Conservation (phyloP, 345 rosid species). For the Clarkia xantiana region DNA sequence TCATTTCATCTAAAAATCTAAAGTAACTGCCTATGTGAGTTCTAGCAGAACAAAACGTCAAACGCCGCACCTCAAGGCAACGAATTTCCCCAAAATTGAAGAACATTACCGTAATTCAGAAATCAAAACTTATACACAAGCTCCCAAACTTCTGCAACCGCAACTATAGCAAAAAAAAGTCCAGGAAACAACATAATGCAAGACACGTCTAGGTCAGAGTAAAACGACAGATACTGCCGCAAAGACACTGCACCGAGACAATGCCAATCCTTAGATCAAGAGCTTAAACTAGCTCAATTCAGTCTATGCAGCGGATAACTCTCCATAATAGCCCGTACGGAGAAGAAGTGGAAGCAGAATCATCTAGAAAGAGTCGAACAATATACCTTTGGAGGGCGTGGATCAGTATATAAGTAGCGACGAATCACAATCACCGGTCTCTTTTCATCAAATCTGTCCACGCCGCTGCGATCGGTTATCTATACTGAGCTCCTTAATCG, state of each 20-base stretch:
- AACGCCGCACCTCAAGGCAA: no score
- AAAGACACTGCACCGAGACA: background rate
- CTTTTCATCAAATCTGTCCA: background rate
- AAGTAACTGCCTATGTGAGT: no score
- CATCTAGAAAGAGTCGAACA: background rate
- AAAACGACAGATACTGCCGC: background rate
- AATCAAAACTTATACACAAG: background rate
- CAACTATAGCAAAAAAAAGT: background rate
- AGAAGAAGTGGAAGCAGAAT: no score
- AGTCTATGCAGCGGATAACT: background rate
- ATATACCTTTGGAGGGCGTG: background rate
- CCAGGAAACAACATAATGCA: background rate
- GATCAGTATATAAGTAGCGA: background rate
- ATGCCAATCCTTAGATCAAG: constrained; percentile 14
- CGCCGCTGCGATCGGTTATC: no score
- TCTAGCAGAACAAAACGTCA: no score
- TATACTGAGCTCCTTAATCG: background rate
- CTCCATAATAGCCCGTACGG: background rate
- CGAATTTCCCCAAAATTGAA: no score
- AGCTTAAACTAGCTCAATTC: constrained; percentile 9
- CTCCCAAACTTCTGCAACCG: background rate
- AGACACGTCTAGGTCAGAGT: background rate
- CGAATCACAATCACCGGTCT: background rate
- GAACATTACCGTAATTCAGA: background rate
- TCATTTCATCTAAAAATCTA: background rate